These are phyloP conservation scores for Russula foetens DNA, from an alignment of 768 basidiomycete genomes.

Conservation along the genomic window DNA sequence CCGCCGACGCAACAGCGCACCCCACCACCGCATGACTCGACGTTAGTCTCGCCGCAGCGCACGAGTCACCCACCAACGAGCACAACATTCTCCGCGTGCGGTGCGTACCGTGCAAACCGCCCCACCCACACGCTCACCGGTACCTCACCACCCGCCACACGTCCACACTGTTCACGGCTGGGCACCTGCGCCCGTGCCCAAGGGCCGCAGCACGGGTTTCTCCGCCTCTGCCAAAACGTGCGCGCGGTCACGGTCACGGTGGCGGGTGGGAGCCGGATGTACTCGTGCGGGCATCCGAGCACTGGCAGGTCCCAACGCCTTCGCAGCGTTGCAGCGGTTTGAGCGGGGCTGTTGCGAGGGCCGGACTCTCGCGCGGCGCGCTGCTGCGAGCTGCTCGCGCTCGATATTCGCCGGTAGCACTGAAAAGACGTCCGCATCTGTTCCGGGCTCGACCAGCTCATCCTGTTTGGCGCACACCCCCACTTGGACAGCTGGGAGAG, in stretches of 20 bases:
- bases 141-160: slow-evolving; percentile 67
- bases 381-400: slow-evolving; percentile 62
- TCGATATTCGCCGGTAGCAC: slow-evolving; percentile 59
- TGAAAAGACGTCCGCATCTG: slow-evolving; percentile 68
- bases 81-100: slow-evolving; percentile 65
- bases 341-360: slow-evolving; percentile 24
- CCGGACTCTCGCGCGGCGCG: slow-evolving; percentile 37
- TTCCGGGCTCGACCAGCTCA: slow-evolving; percentile 54
- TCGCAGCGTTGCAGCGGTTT: slow-evolving; percentile 46
- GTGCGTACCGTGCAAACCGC: slow-evolving; percentile 48
- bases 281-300: slow-evolving; percentile 29
- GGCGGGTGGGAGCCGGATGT: slow-evolving; percentile 39
- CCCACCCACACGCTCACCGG: slow-evolving; percentile 73
- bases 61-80: slow-evolving; percentile 68
- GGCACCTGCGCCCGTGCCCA: slow-evolving; percentile 44
- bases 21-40: slow-evolving; percentile 79
- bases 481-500: slow-evolving; percentile 17
- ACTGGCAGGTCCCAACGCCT: slow-evolving; percentile 25
- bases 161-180: slow-evolving; percentile 61
- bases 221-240: slow-evolving; percentile 48
- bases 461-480: slow-evolving; percentile 39
- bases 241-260: too few species aligned
- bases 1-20: slow-evolving; percentile 53
- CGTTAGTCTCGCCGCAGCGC: slow-evolving; percentile 60
- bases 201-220: slow-evolving; percentile 36